These are phyloP conservation scores for Backusella morwellensis DNA, from an alignment of 192 early-diverging fungal genomes.

Conservation along the genomic window DNA sequence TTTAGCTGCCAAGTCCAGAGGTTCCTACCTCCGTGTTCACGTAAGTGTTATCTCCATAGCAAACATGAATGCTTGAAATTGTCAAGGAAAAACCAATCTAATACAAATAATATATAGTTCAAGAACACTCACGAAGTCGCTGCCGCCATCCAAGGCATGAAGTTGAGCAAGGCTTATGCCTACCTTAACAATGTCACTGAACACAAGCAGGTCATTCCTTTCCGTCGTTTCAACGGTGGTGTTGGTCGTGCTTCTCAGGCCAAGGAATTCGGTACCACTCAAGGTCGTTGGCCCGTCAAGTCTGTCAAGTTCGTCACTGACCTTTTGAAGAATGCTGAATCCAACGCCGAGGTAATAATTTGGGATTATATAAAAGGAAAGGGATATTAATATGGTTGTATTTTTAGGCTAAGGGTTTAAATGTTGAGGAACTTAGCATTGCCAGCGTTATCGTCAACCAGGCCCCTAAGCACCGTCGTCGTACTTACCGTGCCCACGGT, in stretches of 20 bases:
- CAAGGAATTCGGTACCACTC: conserved; percentile 87
- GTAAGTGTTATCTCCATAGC: conserved; percentile 9
- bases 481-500: conserved; percentile 99
- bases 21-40: conserved; percentile 80
- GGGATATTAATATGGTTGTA: not conserved
- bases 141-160: conserved; percentile 88
- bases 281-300: conserved; percentile 98
- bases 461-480: conserved; percentile 94
- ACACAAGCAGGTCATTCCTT: conserved; percentile 96
- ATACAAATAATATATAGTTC: conserved; percentile 52
- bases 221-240: conserved; percentile 96
- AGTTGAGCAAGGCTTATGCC: conserved; percentile 85
- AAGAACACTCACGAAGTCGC: conserved; percentile 99
- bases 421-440: conserved; percentile 84
- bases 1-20: conserved; percentile 73
- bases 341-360: conserved; percentile 83
- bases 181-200: conserved; percentile 95
- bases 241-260: conserved; percentile 97
- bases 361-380: not conserved
- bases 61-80: not conserved
- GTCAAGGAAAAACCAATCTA: too few species aligned
- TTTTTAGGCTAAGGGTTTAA: conserved; percentile 82
- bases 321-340: conserved; percentile 96
- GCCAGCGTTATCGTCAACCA: conserved; percentile 98
- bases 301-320: conserved; percentile 90